Evolutionary conservation across 257 asterid species (phyloP), one percentile per base, ranked within the genome.

Genomic region (Plantago elongata): DNA sequence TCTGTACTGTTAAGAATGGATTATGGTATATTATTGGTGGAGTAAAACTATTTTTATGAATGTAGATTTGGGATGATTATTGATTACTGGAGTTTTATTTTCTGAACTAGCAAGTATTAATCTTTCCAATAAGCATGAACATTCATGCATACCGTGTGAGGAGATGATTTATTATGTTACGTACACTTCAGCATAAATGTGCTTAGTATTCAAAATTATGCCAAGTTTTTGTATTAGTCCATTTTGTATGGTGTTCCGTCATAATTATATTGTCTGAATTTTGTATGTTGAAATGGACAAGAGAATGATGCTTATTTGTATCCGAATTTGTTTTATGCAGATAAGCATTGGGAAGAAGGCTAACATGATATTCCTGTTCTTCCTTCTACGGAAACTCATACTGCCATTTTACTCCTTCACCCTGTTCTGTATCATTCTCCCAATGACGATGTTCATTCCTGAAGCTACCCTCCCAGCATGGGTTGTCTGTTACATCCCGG

Each of bases 401-500:
- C 92, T 89, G 18, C 98, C 98, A 4, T 92, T 92, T 59, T 89
- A 86, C 79, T 92, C 97, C 0, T 92, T 92, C 78, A 92, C 97
- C 51, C 84, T 91, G 13, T 91, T 91, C 71, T 91, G 98, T 67
- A 74, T 91, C 42, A 91, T 91, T 54, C 92, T 91, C 38, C 98
- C 98, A 0, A 78, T 92, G 88, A 92, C 98, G 3, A 86, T 92
- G 97, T 84, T 91, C 58, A 51, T 91, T n/a, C 98, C 98, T 0
- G 98, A 89, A 73, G 97, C 97, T 5, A 80, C 95, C 1, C 90
- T 92, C 54, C 98, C 97, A 0, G 42, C 86, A 0, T 92, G 98
- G 98, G 93, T 86, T 7, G 95, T 92, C 5, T 84, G 96, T 65
- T 92, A 86, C 61, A 59, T 91, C 51, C 97, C 98, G 0, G 95